Evolutionary conservation across 345 rosid species (phyloP).

Genomic region (Psidium guajava): DNA sequence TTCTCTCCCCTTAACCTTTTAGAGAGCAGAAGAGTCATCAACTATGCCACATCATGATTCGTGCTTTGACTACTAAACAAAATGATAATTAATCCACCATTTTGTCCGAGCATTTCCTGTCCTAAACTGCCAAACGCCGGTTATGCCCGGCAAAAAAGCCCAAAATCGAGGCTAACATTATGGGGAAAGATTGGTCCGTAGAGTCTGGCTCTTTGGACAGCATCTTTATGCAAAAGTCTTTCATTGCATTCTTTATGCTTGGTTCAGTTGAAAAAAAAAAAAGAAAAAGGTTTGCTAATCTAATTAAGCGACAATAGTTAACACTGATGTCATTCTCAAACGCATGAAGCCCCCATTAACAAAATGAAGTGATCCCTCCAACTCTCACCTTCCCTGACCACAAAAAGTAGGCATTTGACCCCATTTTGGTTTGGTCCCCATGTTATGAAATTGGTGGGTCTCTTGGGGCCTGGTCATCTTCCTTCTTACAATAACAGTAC

Average conservation of each 20-base stretch:
- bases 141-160: conserved; percentile 8
- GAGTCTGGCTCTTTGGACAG: background rate
- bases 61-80: background rate
- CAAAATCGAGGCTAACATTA: conserved; percentile 8
- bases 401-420: background rate
- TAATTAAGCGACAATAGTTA: background rate
- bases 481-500: background rate
- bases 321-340: background rate
- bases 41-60: background rate
- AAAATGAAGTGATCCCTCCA: background rate
- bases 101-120: conserved; percentile 20
- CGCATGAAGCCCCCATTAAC: background rate
- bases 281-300: background rate
- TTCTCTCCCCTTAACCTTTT: background rate
- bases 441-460: background rate
- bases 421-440: background rate
- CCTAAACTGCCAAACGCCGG: background rate
- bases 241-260: background rate
- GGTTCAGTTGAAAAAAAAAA: background rate
- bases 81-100: conserved; percentile 21
- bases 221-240: background rate
- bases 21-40: background rate
- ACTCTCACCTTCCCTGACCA: conserved; percentile 1
- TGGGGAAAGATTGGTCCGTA: background rate
- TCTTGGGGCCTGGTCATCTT: background rate